Evolutionary conservation across 2,329 filamentous ascomycete genomes (phyloP), one percentile per base, ranked within the genome.

Genomic region (Colletotrichum tropicale): DNA sequence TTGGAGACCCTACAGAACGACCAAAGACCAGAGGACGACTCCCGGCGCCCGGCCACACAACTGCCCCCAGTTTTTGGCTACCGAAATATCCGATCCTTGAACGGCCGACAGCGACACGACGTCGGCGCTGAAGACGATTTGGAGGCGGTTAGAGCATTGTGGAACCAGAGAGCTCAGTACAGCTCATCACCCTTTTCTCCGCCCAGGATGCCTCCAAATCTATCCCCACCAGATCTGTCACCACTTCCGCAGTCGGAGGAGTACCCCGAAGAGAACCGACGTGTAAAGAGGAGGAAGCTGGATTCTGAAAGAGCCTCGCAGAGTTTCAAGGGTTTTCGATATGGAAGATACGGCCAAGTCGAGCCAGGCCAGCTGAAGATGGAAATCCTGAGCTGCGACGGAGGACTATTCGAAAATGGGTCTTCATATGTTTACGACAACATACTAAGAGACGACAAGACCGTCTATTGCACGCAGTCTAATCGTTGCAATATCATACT

Each of bases 381-480:
- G 94, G 94, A 98, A 82, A 93, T 98, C 77, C 90, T 95, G 65
- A 97, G 93, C 87, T 98, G 96, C 81, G 96, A 98, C 83, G 96
- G 95, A 55, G 96, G 96, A 58, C 88, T 92, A 74, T 92, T 89
- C 80, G 88, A 90, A 66, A 92, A 93, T 77, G 91, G 93, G 79
- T 85, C 88, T 70, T 85, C 88, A 13, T 94, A 95, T 77, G 90
- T 90, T 15, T 92, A 93, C 24, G 94, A 96, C 79, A 98, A 98
- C 82, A 93, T 98, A 32, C 88, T 98, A 77, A 92, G 91, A 79
- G 93, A 96, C 82, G 95, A 98, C 84, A 89, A 89, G 74, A 94
- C 94, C 13, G 95, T 98, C 4, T 98, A 98, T 82, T 98, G 96
- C 85, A 98, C 96, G 48, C 95, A 96, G 82, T 93, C 92, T n/a